Percentiles rank a stretch among this genome's conserved stretches.
phyloP scores from a whole-genome alignment of 106 monocot species.

The Cymbidium sinense region DNA sequence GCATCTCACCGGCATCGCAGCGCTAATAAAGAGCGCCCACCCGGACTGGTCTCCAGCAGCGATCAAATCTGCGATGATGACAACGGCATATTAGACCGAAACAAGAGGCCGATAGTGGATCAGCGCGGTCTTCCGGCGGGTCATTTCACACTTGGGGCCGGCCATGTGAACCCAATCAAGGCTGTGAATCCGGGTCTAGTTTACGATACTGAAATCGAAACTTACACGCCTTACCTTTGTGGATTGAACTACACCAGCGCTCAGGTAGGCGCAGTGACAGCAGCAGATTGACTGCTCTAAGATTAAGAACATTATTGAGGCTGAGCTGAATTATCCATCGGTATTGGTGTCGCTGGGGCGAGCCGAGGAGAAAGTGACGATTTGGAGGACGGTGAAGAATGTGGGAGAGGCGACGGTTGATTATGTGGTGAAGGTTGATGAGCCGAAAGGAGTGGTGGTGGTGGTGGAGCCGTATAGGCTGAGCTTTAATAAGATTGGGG shows the following conservation, averaged over 20 bases:
- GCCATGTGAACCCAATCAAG: conserved; percentile 23
- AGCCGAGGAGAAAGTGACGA: not conserved
- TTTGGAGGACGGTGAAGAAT: conserved; percentile 38
- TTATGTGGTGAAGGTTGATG: conserved; percentile 7
- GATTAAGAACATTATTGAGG: conserved; percentile 1
- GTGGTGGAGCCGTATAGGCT: conserved; percentile 9
- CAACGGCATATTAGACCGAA: not conserved
- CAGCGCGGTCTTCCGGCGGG: conserved; percentile 17
- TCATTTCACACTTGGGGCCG: conserved; percentile 32
- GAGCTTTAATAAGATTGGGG: not conserved
- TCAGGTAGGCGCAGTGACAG: not conserved
- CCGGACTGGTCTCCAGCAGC: conserved; percentile 10
- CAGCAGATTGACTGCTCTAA: conserved; percentile 9
- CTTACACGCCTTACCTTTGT: conserved; percentile 32
- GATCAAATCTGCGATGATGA: conserved; percentile 16
- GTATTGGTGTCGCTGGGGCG: conserved; percentile 1
- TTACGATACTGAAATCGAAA: conserved; percentile 11
- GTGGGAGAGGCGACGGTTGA: conserved; percentile 12
- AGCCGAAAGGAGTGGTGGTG: not conserved
- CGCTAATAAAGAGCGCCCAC: not conserved
- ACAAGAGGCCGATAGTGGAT: not conserved
- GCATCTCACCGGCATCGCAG: no score
- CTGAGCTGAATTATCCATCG: conserved; percentile 43
- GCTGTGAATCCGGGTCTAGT: conserved; percentile 31
- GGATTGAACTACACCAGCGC: conserved; percentile 2